Evolutionary conservation across 1,139 yeast genomes (phyloP), one percentile per base, ranked within the genome.

Genomic region (Magnusiomyces sp.): DNA sequence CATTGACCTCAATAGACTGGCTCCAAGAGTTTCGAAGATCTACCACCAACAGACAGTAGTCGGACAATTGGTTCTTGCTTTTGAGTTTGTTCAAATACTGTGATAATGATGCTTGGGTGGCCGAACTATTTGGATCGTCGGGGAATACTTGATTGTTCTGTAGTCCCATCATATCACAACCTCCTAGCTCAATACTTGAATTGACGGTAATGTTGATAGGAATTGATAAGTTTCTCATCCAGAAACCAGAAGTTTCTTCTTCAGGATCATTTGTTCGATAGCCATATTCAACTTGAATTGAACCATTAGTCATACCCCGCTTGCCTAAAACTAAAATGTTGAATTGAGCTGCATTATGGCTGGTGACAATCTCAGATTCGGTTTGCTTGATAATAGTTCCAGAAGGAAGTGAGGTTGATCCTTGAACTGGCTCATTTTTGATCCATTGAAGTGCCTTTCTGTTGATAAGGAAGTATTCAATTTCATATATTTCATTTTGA

Each of bases 1-100:
- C 52, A 0, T 67, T 59, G 5, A 72, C 66, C 19, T 67, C 63
- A 56, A 71, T 62, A 10, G 57, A 62, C 50, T 60, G 61, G 44
- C 56, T 69, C 88, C 92, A 85, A 2, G 81, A 71, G 61, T 87
- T 87, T 53, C 85, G 74, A 51, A 87, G 64, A 59, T 87, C 95
- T 33, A 87, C 61, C 0, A 85, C 72, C 43, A 84, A 66, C 41
- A 84, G 63, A 56, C 89, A 80, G 61, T 77, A 83, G 36, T 78
- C 78, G 0, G 77, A 67, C 39, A 75, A 63, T 10, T 66, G 65
- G 14, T 44, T 13, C 17, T 67, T 48, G 14, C 45, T 47, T n/a
- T 50, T 51, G 10, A 55, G 33, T 2, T 40, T 40, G 11, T 50
- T 51, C 42, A 58, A 43, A 34, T 56, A 55, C 17, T 46, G 27